Evolutionary conservation across 2,329 filamentous ascomycete species (phyloP).

Genomic region (Dendryphion nanum): DNA sequence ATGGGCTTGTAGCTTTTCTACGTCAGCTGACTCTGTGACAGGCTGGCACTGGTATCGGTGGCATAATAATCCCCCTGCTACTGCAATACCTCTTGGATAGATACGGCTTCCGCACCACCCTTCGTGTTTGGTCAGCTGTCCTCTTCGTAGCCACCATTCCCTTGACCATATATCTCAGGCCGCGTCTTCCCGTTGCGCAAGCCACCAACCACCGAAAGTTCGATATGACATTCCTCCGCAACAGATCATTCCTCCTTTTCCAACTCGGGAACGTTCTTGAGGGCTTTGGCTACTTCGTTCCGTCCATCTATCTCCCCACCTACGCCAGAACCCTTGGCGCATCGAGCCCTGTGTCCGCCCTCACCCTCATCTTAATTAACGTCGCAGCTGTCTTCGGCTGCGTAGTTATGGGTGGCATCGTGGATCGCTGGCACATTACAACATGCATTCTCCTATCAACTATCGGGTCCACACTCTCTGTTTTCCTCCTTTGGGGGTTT

Average conservation of each 20-base stretch:
- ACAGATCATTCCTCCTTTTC: conserved; percentile 25
- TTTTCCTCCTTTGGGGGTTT: conserved; percentile 50
- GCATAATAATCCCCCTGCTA: conserved; percentile 44
- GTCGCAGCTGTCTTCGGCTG: conserved; percentile 37
- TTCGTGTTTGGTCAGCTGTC: conserved; percentile 39
- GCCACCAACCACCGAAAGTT: conserved; percentile 16
- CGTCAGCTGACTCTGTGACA: no score
- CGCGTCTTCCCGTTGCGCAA: conserved; percentile 26
- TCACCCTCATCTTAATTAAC: conserved; percentile 38
- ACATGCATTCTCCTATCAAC: conserved; percentile 45
- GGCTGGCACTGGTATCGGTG: conserved; percentile 41
- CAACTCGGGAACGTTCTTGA: conserved; percentile 36
- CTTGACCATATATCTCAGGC: conserved; percentile 31
- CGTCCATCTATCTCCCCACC: conserved; percentile 39
- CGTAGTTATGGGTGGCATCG: conserved; percentile 34
- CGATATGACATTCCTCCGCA: conserved; percentile 23
- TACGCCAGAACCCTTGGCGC: conserved; percentile 31
- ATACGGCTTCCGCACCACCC: conserved; percentile 43
- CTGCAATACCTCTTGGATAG: conserved; percentile 39
- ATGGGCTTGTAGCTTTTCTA: no score
- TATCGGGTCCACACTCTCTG: conserved; percentile 39
- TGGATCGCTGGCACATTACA: conserved; percentile 44
- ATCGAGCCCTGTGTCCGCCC: conserved; percentile 18
- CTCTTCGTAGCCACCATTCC: conserved; percentile 31
- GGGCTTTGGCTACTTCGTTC: conserved; percentile 42